Conservation (phyloP, 495 filamentous ascomycete genomes). For the Talaromyces stipitatus region DNA sequence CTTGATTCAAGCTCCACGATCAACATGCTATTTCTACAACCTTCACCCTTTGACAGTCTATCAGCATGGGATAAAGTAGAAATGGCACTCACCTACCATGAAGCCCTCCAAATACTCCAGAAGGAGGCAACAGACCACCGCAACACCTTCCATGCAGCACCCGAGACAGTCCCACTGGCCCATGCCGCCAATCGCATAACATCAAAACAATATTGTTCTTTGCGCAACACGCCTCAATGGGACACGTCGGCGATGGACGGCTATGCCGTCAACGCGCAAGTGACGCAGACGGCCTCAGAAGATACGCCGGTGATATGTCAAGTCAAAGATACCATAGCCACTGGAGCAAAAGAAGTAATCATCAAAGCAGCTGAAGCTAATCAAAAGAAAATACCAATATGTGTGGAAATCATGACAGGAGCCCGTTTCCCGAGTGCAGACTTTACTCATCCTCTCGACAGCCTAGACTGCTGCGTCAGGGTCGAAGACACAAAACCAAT, state of each 20-base stretch:
- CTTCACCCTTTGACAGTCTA: too few relatives aligned
- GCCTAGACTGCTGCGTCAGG: constrained; percentile 9
- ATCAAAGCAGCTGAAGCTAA: neutral
- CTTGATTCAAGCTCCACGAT: neutral
- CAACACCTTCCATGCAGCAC: neutral
- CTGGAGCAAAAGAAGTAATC: constrained; percentile 6
- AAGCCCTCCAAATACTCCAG: neutral
- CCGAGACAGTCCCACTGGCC: constrained; percentile 8
- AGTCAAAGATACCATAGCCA: constrained; percentile 5
- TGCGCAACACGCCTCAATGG: constrained; percentile 3
- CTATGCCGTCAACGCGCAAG: constrained; percentile 9
- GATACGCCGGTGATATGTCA: constrained; percentile 6
- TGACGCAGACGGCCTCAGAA: constrained; percentile 1
- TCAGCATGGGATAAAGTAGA: too few relatives aligned
- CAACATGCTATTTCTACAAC: too few relatives aligned
- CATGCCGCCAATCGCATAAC: constrained; percentile 9
- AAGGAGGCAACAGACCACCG: neutral
- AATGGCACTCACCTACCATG: neutral
- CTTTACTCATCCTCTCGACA: neutral
- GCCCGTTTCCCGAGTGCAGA: constrained; percentile 4
- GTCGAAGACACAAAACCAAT: constrained; percentile 5
- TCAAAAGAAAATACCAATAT: neutral
- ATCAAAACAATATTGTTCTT: neutral
- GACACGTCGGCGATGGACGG: constrained; percentile 16
- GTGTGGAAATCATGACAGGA: constrained; percentile 14